Evolutionary conservation across 371 early-diverging fungal species (phyloP), one percentile per base, ranked within the genome.

Genomic region (Mucor velutinosus): DNA sequence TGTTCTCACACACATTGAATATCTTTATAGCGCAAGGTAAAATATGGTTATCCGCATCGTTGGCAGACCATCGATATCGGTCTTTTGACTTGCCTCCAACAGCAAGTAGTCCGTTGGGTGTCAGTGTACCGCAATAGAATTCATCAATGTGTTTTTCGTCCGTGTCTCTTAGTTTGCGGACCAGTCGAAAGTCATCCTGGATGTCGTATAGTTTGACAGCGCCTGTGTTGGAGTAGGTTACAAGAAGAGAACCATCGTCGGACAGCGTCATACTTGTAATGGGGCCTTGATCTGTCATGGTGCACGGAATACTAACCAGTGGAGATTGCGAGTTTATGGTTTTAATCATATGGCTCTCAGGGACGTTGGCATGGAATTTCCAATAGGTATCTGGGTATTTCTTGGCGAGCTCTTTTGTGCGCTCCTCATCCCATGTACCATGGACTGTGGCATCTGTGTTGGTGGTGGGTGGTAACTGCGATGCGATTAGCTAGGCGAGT

Each of bases 21-120:
- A 96, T 84, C 84, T 96, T 96, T 37, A 96, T 81, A 4, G 94
- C 92, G 65, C 95, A 94, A 1, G 94, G 93, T 63, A 96, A 69
- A 59, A 96, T 94, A 67, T 95, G 94, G 71, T 94, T 95, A 72
- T 96, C 97, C 6, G 93, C 92, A 66, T 96, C 97, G 19, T 88
- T 89, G 43, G 87, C 86, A 2, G 92, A 93, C 95, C 96, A 96
- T 43, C 88, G 81, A 69, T 88, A 85, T 19, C 95, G 86, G 69
- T 96, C 95, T 72, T 96, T 96, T 27, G 92, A 78, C 41, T 83
- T 83, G 14, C 83, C 83, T 15, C 70, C 73, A 14, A 69, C 43
- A 8, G 65, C 73, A 3, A 73, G 29, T 17, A 74, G 23, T 0
- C 65, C 74, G 4, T 86, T 77, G 1, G 85, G 82, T 1, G 80